Base-by-base conservation (phyloP, 768 basidiomycete species). In the Tricholomella constricta region DNA sequence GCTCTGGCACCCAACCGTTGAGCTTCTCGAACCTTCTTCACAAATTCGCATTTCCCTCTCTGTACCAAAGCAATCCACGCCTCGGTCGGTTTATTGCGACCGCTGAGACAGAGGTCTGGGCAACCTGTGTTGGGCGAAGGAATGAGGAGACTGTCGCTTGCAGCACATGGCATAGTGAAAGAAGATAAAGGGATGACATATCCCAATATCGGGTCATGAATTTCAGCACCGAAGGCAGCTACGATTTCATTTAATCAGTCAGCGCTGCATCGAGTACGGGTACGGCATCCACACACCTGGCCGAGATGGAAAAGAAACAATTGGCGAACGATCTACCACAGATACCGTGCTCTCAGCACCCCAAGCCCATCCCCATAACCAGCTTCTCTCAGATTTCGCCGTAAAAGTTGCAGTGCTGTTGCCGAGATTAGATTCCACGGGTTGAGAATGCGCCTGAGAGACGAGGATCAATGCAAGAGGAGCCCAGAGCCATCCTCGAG, bases 41-140 rank as follows among this genome's bases (percentile, higher is more conserved):
- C 87, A 65, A 98, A 98, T 53, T 93, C 85, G 68, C 96, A 98
- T 47, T 83, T 72, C 1, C 95, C 95, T 35, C 96, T 77, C 68
- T 96, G 89, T 0, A 97, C 86, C 45, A 98, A 79, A 0, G 93
- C 96, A 66, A 98, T 91, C 89, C 92, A 95, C 9, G 84, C 75
- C 51, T 92, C 91, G 11, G 78, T 75, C 19, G 90, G 91, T 15
- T 75, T 68, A 54, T 81, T 65, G 2, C 78, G 71, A 1, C 85
- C 85, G 38, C 61, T 67, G 2, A 80, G 59, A 53, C 91, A 92
- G 17, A 92, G 76, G 2, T 75, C 69, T 4, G 91, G 88, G 63
- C 91, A 94, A 11, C 84, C 91, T 2, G 72, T 71, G 51, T 88
- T 88, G 1, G 65, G 45, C 7, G 67, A 46, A 46, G 68, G 55